phyloP scores from a whole-genome alignment of 2,329 filamentous ascomycete genomes.

The Leptographium lundbergii region DNA sequence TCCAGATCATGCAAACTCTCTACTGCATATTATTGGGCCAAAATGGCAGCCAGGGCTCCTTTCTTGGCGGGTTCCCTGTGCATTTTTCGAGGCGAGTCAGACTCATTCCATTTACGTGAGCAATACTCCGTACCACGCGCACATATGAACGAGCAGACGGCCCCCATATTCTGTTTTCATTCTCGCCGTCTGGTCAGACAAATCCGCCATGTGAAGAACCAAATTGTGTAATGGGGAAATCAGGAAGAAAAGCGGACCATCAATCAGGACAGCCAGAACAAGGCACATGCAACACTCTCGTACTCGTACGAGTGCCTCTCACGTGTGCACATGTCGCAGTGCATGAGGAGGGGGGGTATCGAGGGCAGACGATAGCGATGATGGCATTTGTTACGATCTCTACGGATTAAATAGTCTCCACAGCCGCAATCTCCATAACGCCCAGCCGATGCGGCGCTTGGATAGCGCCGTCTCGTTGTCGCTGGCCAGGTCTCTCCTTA shows the following conservation, averaged over 20 bases:
- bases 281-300: neutral
- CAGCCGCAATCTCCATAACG: neutral
- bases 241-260: neutral
- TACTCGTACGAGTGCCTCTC: neutral
- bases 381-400: neutral
- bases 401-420: neutral
- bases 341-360: neutral
- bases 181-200: neutral
- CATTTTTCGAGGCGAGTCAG: neutral
- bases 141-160: neutral
- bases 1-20: neutral
- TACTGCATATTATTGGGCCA: neutral
- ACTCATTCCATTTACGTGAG: neutral
- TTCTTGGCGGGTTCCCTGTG: neutral
- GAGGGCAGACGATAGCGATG: neutral
- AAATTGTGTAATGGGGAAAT: neutral
- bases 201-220: neutral
- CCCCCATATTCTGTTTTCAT: neutral
- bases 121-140: neutral
- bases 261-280: neutral
- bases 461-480: neutral
- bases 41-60: neutral
- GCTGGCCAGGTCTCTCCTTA: neutral
- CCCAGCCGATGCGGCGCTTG: neutral
- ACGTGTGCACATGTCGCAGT: neutral